A percentile compares a stretch with the other conserved stretches of the same genome.
Conservation (phyloP, 1,284 basidiomycete genomes). For the Afroboletus lepidellus region DNA sequence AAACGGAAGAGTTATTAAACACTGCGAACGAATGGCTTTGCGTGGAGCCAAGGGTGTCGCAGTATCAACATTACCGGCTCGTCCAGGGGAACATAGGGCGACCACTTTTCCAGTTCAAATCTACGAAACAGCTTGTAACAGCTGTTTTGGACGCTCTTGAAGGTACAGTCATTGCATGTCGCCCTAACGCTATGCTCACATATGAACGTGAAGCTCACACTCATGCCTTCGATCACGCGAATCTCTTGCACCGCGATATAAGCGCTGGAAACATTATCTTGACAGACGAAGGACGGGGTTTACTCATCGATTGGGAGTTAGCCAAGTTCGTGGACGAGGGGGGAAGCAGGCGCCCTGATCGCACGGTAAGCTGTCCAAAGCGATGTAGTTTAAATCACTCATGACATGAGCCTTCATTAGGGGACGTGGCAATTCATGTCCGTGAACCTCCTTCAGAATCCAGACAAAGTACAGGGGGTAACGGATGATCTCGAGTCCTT, state of each 20-base stretch:
- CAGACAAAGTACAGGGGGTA: not conserved
- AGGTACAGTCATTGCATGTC: not conserved
- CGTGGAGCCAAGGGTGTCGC: not conserved
- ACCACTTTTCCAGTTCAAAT: not conserved
- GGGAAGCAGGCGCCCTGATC: not conserved
- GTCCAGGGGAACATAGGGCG: not conserved
- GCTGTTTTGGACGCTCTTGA: not conserved
- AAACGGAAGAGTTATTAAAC: not conserved
- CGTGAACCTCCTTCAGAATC: not conserved
- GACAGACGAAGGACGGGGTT: not conserved
- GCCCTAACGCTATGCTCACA: not conserved
- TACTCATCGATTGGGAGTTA: slow-evolving; percentile 8
- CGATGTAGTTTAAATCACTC: not conserved
- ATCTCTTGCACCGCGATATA: not conserved
- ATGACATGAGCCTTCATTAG: not conserved
- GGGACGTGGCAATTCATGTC: not conserved
- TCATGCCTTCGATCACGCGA: not conserved
- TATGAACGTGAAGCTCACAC: not conserved
- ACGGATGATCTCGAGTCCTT: not conserved
- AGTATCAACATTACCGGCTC: slow-evolving; percentile 7
- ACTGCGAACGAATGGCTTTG: slow-evolving; percentile 2
- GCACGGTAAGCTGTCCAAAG: not conserved
- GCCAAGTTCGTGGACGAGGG: not conserved
- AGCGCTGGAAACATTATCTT: not conserved
- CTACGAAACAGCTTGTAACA: not conserved